Percentiles rank a stretch among this genome's conserved stretches.
These are phyloP conservation scores for Trichoderma citrinoviride DNA, from an alignment of 2,329 filamentous ascomycete genomes.

Conservation along the genomic window DNA sequence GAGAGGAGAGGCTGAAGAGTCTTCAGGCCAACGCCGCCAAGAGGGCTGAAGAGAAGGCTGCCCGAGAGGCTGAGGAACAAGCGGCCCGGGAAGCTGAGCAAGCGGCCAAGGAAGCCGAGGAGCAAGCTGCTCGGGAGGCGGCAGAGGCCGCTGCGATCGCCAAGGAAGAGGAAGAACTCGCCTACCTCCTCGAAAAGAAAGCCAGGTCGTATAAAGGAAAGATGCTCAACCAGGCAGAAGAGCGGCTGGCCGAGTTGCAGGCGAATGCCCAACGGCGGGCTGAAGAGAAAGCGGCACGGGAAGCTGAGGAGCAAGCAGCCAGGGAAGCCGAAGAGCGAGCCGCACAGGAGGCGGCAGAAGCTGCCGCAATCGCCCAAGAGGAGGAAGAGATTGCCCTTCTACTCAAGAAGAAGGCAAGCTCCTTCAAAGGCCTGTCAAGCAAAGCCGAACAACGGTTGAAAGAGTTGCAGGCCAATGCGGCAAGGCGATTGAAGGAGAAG, in stretches of 20 bases:
- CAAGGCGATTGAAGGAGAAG: neutral
- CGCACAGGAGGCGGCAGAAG: neutral
- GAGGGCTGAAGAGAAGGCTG: constrained; percentile 26
- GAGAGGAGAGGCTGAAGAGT: neutral
- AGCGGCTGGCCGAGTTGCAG: constrained; percentile 31
- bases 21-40: constrained; percentile 1
- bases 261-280: constrained; percentile 7
- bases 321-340: constrained; percentile 9
- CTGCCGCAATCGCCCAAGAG: constrained; percentile 11
- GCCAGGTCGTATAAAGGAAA: constrained; percentile 32
- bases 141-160: constrained; percentile 23
- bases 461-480: neutral
- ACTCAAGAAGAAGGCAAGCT: neutral
- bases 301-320: constrained; percentile 24
- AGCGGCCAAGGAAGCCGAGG: constrained; percentile 25
- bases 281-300: constrained; percentile 28
- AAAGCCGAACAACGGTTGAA: neutral
- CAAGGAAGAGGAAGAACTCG: constrained; percentile 25
- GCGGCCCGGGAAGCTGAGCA: constrained; percentile 26
- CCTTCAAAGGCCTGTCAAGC: neutral
- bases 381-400: neutral
- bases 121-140: constrained; percentile 24
- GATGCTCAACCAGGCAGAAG: constrained; percentile 30
- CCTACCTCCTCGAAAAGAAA: constrained; percentile 37
- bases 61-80: constrained; percentile 29